A percentile compares a stretch with the other conserved stretches of the same genome.
These are phyloP conservation scores for Teunomyces tritomae DNA, from an alignment of 805 yeast species.

Conservation along the genomic window DNA sequence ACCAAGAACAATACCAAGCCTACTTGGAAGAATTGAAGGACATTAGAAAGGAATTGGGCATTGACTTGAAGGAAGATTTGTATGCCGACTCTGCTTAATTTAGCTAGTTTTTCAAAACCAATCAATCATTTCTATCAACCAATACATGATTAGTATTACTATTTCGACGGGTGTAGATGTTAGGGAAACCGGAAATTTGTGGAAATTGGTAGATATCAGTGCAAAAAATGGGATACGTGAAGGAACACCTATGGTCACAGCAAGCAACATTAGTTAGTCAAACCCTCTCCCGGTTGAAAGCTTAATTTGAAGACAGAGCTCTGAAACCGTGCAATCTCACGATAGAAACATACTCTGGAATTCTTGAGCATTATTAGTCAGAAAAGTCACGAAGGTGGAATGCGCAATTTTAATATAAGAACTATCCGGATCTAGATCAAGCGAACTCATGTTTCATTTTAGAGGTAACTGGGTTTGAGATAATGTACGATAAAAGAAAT, in stretches of 20 bases:
- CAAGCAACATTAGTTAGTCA: too few species aligned
- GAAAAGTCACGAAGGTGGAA: background rate
- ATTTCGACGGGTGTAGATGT: background rate
- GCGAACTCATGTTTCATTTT: too few species aligned
- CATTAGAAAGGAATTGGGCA: constrained; percentile 87
- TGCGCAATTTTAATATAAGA: too few species aligned
- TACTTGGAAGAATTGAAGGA: constrained; percentile 93
- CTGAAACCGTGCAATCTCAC: too few species aligned
- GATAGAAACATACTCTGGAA: too few species aligned
- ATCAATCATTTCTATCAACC: background rate
- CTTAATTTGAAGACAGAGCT: too few species aligned
- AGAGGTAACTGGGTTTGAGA: too few species aligned
- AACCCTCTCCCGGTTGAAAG: too few species aligned
- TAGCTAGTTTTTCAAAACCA: background rate
- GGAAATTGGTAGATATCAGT: too few species aligned
- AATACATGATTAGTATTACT: background rate
- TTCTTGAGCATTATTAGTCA: background rate
- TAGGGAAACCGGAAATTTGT: too few species aligned
- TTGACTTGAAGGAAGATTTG: constrained; percentile 89
- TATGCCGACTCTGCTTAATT: constrained; percentile 38
- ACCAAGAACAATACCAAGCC: constrained; percentile 89
- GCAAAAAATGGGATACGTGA: background rate
- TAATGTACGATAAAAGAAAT: too few species aligned
- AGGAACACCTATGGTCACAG: background rate
- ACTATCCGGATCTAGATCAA: too few species aligned